Evolutionary conservation across 2,329 filamentous ascomycete species (phyloP), one percentile per base, ranked within the genome.

Genomic region (Diaporthe destruens): DNA sequence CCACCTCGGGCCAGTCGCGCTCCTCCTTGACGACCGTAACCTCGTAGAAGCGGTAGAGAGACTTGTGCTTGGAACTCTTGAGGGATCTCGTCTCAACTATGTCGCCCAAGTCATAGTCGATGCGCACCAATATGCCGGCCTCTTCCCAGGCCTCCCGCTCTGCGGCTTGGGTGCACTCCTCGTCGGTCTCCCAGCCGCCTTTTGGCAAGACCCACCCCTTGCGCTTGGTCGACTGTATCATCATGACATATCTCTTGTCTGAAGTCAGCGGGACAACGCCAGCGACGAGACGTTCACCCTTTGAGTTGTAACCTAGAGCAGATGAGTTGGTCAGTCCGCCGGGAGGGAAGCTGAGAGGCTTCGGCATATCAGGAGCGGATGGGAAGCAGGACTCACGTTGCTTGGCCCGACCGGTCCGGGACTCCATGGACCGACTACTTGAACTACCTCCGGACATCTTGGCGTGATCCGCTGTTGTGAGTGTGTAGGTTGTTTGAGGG

Each of bases 151-250:
- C 96, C 83, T 99, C 96, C 77, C 96, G 87, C 87, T 92, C 84
- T 71, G 96, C 96, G 72, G 96, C 94, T 81, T 96, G 90, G 75
- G 93, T 90, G 75, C 94, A 96, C 75, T 92, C 90, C 84, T 99
- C 96, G 83, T 99, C 96, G 44, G 91, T 92, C 83, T 99, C 96
- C 95, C 96, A 99, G 74, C 96, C 96, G 80, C 96, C 96, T 82
- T 99, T 99, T 74, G 96, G 96, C 73, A 99, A 88, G 55, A 99
- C 96, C 96, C 96, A 99, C 78, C 94, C 94, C 82, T 94, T 94
- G 78, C 95, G 92, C 76, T 94, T 90, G 68, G 94, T 96, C 70
- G 95, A 98, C 85, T 98, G 95, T 78, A 98, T 98, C 77, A 99
- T 88, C 77, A 99, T 88, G 74, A 99, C 96, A 82, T 93, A 92